Evolutionary conservation across 2,329 filamentous ascomycete genomes (phyloP), one percentile per base, ranked within the genome.

Genomic region (Pseudonectria buxi): DNA sequence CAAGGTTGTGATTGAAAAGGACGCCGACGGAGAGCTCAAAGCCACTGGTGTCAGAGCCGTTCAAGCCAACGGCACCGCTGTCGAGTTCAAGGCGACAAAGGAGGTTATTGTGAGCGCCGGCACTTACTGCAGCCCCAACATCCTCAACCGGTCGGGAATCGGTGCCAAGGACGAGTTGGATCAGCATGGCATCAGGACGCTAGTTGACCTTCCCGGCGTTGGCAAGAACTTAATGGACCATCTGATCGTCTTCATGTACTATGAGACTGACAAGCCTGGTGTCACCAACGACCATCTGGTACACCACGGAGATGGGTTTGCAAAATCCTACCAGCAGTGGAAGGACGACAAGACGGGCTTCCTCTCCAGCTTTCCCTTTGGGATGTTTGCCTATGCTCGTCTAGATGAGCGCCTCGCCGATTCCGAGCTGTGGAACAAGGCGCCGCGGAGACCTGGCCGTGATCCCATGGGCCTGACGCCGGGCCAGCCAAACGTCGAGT

Each of bases 381-480:
- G 78, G 27, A 65, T 67, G 10, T 80, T 81, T 34, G 76, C 69
- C 10, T 83, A 69, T 45, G 71, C 76, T 6, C 68, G 78, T n/a
- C 62, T 82, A 0, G 75, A 80, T 39, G 68, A 77, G 7, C 71
- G 76, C 6, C 65, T 82, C 1, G 58, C 65, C 30, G 62, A 76
- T 44, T 69, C 71, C 1, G 60, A 67, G 3, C 46, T 76, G 6
- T 82, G 78, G 78, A 63, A 63, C 3, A 57, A 63, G 4, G 71
- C 74, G 0, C 57, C 64, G 0, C 62, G 68, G 6, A 35, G 59
- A 25, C 54, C 63, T 16, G 72, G 71, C 4, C 71, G 77, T 4
- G 78, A 82, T 45, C 75, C 78, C 0, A 81, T 83, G 77, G 74
- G 72, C 13, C 58, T 81, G 12, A 69, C 68, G 0, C 56, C 63